Conservation (phyloP, 306 rosid genomes). For the Bauhinia variegata region DNA sequence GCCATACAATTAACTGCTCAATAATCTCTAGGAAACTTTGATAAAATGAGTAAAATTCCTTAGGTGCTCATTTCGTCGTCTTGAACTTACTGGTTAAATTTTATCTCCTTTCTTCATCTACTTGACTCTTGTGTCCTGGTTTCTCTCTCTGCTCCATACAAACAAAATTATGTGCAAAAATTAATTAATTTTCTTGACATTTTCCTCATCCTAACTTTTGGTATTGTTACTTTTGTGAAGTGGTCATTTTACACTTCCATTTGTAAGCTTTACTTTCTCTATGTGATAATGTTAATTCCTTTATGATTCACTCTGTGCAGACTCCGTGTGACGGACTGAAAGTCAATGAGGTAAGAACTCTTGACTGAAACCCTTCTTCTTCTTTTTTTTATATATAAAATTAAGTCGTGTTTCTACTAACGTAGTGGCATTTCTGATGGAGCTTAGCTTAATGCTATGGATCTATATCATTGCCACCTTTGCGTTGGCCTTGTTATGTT, state of each 20-base stretch:
- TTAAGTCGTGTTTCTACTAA: not conserved
- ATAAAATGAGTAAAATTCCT: constrained; percentile 1
- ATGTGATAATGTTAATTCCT: constrained; percentile 9
- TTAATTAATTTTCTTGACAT: constrained; percentile 13
- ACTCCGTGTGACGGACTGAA: constrained; percentile 68
- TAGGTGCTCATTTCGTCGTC: not conserved
- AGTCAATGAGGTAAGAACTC: constrained; percentile 67
- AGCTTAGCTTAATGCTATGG: not conserved
- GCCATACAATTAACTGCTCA: constrained; percentile 2
- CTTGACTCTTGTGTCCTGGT: constrained; percentile 5
- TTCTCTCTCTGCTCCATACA: constrained; percentile 6
- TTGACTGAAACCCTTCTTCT: constrained; percentile 17
- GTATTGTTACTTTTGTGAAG: not conserved
- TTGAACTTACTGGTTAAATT: constrained; percentile 8
- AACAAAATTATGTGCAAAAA: constrained; percentile 7
- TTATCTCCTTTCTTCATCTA: not conserved
- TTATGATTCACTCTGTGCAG: constrained; percentile 52
- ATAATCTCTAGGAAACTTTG: not conserved
- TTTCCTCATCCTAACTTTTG: constrained; percentile 23
- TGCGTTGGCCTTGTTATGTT: constrained; percentile 12
- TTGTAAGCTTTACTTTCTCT: constrained; percentile 23
- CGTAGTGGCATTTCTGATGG: too few species aligned
- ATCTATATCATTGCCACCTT: constrained; percentile 1
- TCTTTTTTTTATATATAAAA: too few species aligned
- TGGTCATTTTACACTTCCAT: not conserved